These are phyloP conservation scores for Clonostachys rosea DNA, from an alignment of 2,329 filamentous ascomycete species.

Conservation along the genomic window DNA sequence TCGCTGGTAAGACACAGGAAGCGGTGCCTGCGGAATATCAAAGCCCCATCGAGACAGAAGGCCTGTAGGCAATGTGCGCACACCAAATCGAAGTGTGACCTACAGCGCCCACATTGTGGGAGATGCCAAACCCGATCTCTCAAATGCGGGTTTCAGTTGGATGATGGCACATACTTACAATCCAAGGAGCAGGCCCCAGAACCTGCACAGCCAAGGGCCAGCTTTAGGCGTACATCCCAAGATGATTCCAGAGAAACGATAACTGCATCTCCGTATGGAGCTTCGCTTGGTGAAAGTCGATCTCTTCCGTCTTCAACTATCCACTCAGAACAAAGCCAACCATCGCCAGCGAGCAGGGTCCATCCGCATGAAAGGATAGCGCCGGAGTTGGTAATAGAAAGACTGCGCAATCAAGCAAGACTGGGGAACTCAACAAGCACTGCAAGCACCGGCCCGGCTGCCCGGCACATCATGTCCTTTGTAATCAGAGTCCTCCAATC, in stretches of 20 bases:
- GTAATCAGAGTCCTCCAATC: slow-evolving; percentile 5
- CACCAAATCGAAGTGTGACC: slow-evolving; percentile 1
- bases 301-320: background rate
- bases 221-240: background rate
- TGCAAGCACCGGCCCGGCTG: background rate
- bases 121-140: background rate
- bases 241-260: background rate
- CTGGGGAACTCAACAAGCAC: background rate
- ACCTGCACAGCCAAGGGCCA: background rate
- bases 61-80: background rate
- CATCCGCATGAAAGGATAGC: too few species aligned
- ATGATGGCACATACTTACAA: background rate
- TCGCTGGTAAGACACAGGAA: slow-evolving; percentile 2
- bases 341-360: too few species aligned
- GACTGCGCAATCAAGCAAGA: background rate
- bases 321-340: too few species aligned
- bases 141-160: background rate
- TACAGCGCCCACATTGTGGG: slow-evolving; percentile 1
- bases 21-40: background rate
- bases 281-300: background rate
- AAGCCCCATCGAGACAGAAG: background rate
- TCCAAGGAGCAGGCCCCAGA: background rate
- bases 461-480: slow-evolving; percentile 1
- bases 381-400: background rate
- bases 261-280: background rate